These are phyloP conservation scores for Warburgia ugandensis DNA, from an alignment of 164 flowering plant genomes.

Conservation along the genomic window DNA sequence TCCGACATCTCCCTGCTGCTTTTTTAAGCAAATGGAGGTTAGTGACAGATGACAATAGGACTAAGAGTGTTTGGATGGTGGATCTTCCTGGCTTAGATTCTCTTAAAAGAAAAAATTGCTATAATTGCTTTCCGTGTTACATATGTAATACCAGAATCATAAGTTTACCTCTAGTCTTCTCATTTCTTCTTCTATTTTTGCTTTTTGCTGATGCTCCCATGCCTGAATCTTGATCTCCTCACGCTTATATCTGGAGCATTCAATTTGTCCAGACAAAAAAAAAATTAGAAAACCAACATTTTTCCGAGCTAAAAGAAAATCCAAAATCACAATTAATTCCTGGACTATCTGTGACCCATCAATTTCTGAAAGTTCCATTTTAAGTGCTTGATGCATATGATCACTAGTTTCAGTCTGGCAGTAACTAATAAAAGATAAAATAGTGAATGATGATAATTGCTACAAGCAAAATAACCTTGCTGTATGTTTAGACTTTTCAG, in stretches of 20 bases:
- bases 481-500: slow-evolving; percentile 66
- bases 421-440: not conserved
- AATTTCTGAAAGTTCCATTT: no score
- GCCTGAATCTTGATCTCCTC: slow-evolving; percentile 86
- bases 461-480: slow-evolving; percentile 51
- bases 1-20: no score
- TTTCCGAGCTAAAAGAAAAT: no score
- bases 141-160: not conserved
- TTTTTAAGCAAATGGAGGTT: no score
- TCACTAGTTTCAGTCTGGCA: no score
- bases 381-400: no score
- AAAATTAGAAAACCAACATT: slow-evolving; percentile 2
- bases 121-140: not conserved
- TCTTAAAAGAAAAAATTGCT: no score
- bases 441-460: not conserved
- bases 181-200: slow-evolving; percentile 72
- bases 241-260: slow-evolving; percentile 50
- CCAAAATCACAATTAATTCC: no score
- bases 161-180: slow-evolving; percentile 63
- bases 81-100: no score
- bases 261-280: not conserved
- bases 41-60: no score
- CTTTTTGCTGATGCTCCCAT: slow-evolving; percentile 81
- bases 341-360: no score
- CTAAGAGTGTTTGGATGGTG: no score